Base-by-base conservation (phyloP, 192 early-diverging fungal genomes). In the Mortierella alpina region DNA sequence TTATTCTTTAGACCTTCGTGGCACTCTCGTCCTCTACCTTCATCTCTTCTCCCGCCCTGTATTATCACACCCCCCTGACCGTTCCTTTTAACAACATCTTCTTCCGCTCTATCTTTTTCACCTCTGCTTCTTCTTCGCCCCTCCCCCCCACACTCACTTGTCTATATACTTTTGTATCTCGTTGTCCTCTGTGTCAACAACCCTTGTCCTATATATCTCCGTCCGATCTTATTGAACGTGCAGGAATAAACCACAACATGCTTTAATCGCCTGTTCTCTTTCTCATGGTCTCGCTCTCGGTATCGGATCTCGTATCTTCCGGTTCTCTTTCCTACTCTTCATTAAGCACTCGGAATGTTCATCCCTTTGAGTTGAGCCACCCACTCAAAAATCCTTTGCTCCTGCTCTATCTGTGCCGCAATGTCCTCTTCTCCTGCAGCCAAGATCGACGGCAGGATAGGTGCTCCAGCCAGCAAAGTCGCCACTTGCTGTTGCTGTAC, bases 361-460 rank as follows among this genome's bases (percentile, higher is more conserved):
- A 72, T 56, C 2, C 76, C 69, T 40, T 63, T 71, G 44, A 79
- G 53, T 50, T 20, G 56, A 6, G 69, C 69, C 4, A 79, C 69
- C 76, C 76, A 79, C 40, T 66, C 70, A 14, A 79, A 59, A 12
- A 79, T 64, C 46, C 22, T 61, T 49, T 67, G 55, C 57, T 79
- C 76, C 40, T 66, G 52, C 51, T 66, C 69, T 5, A 65, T 22
- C 0, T 71, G 51, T 8, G 48, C 63, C 20, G 46, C 42, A 2
- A 63, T 58, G 14, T 79, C 76, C 1, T 79, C 76, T 41, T 79
- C 69, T 9, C 68, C 68, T 50, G 63, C 50, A 0, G 59, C 69
- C 64, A 79, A 44, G 8, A 67, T 59, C 5, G 69, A 67, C 4
- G 76, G 76, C 53, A 79, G 14, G 6, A 66, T 68, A 12, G 76